Evolutionary conservation across 2,329 filamentous ascomycete species (phyloP), one percentile per base, ranked within the genome.

Genomic region (Ilyonectria sp.): DNA sequence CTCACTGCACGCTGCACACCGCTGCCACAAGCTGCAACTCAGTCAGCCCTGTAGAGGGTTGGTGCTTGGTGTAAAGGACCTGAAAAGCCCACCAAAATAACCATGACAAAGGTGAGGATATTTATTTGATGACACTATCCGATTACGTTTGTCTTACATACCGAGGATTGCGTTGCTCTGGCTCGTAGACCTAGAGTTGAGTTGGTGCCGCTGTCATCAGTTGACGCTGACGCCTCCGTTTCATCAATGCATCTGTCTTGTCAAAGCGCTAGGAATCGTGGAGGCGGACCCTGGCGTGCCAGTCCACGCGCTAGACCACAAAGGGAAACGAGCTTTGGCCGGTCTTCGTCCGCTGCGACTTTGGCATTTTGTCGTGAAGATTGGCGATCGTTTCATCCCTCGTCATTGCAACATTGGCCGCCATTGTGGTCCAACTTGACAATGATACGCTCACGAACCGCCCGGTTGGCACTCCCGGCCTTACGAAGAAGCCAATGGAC

Each of bases 371-470:
- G 26, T 26, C 26, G 26, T 52, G 46, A 58, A 62, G 37, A 54
- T 62, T 65, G 56, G 58, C 19, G 46, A 60, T 29, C 49, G 52
- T n/a, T 46, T 54, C 40, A 35, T 49, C 47, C 46, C 35, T 57
- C 54, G 35, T 35, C 49, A 53, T 43, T 17, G 29, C 55, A 55
- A 57, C 53, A 31, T 50, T 54, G 31, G 37, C 46, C 60, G 62
- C 71, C 65, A 73, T 75, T 74, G 70, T 59, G 7, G 19, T 17
- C 13, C 23, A n/a, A 55, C 64, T 17, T 63, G 21, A 63, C 57
- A 64, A 82, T 81, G 80, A 76, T 81, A 49, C 75, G 75, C 60
- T 71, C 76, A 52, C 71, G 75, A 60, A 66, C 73, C 0, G 61
- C 72, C 19, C 67, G 75, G 26, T 56, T 67, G 40, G 70, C 70